Evolutionary conservation across 2,329 filamentous ascomycete species (phyloP).

Genomic region (Tolypocladium guangdongense): DNA sequence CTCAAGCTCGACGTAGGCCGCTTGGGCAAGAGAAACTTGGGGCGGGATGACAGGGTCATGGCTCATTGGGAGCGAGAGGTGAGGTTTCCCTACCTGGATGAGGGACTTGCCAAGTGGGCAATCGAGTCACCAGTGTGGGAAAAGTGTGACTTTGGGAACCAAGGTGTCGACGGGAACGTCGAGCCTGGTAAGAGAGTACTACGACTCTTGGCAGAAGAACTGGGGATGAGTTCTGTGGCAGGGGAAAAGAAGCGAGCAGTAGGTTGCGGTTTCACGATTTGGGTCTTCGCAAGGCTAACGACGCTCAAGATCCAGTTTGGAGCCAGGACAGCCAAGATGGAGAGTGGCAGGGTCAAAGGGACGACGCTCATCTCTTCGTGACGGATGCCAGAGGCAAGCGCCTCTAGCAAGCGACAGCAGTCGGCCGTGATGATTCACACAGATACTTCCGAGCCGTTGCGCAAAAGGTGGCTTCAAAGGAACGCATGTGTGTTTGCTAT

Average conservation of each 20-base stretch:
- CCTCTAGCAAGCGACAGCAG: not conserved
- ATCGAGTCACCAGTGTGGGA: conserved; percentile 64
- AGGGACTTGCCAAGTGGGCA: conserved; percentile 73
- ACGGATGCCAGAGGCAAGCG: conserved; percentile 8
- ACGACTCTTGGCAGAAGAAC: conserved; percentile 60
- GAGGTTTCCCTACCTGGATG: conserved; percentile 84
- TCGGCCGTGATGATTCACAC: conserved; percentile 54
- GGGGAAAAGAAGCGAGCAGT: conserved; percentile 63
- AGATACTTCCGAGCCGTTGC: conserved; percentile 64
- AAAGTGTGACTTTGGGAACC: conserved; percentile 76
- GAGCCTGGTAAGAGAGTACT: conserved; percentile 77
- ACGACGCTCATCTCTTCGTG: conserved; percentile 45
- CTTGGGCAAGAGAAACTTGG: conserved; percentile 87
- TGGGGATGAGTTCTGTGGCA: conserved; percentile 63
- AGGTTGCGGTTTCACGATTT: conserved; percentile 1
- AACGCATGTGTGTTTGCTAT: conserved; percentile 37
- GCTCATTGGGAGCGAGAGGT: conserved; percentile 83
- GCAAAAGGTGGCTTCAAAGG: conserved; percentile 8
- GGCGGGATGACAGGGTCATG: conserved; percentile 85
- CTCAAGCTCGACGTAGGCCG: conserved; percentile 75
- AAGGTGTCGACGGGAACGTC: conserved; percentile 27
- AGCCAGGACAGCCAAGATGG: conserved; percentile 74
- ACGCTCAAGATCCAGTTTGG: conserved; percentile 65
- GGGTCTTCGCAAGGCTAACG: not conserved
- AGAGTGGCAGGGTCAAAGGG: conserved; percentile 56